A percentile compares a stretch with the other conserved stretches of the same genome.
Evolutionary conservation across 2,329 filamentous ascomycete species (phyloP).

Genomic region (Botrytis squamosa): DNA sequence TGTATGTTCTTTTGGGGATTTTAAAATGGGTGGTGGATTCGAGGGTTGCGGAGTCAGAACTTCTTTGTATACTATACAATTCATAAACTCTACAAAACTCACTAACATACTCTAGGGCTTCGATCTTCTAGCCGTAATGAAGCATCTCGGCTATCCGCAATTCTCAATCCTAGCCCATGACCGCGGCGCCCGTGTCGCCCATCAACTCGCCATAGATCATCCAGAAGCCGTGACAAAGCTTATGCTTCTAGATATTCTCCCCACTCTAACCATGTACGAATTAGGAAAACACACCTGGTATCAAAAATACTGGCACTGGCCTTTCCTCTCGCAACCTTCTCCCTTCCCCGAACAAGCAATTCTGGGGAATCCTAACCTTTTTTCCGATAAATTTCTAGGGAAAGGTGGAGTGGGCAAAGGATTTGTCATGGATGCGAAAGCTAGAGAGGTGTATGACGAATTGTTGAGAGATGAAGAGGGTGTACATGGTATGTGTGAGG

Average conservation of each 20-base stretch:
- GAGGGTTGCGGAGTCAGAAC: too few relatives aligned
- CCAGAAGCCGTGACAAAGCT: slow-evolving; percentile 37
- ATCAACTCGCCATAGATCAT: slow-evolving; percentile 53
- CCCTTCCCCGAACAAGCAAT: slow-evolving; percentile 53
- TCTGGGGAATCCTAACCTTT: slow-evolving; percentile 40
- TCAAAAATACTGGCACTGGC: slow-evolving; percentile 57
- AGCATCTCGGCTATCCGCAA: slow-evolving; percentile 41
- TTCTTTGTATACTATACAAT: neutral
- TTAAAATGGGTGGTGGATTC: neutral
- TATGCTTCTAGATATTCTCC: slow-evolving; percentile 54
- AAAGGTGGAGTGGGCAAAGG: slow-evolving; percentile 28
- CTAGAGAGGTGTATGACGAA: slow-evolving; percentile 25
- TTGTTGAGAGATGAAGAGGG: slow-evolving; percentile 40
- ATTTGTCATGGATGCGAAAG: slow-evolving; percentile 26
- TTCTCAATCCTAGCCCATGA: slow-evolving; percentile 57
- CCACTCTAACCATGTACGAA: slow-evolving; percentile 54
- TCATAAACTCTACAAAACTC: neutral
- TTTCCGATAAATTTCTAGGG: slow-evolving; percentile 42
- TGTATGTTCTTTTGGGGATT: neutral
- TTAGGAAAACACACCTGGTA: slow-evolving; percentile 46
- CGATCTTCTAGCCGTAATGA: slow-evolving; percentile 50
- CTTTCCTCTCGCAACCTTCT: slow-evolving; percentile 53
- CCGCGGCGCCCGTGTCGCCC: slow-evolving; percentile 54
- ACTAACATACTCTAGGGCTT: slow-evolving; percentile 18
- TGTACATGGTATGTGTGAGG: slow-evolving; percentile 53